A percentile compares a stretch with the other conserved stretches of the same genome.
phyloP scores from a whole-genome alignment of 108 stramenopile genomes.

The Nannochloropsis gaditana region DNA sequence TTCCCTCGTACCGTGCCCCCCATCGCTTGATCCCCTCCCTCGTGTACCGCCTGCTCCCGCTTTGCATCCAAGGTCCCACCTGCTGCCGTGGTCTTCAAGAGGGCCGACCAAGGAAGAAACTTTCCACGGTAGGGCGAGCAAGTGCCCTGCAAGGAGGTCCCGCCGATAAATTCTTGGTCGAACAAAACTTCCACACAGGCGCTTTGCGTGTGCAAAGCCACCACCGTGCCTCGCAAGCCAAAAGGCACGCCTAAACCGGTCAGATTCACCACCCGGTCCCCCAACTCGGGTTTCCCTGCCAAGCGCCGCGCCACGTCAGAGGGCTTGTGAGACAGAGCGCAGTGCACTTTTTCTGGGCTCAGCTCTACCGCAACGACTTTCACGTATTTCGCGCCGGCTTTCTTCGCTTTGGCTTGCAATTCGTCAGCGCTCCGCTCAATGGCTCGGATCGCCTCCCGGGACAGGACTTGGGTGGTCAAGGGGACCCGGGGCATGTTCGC shows the following conservation, averaged over 20 bases:
- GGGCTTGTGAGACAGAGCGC: conserved; percentile 6
- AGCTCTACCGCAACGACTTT: background rate
- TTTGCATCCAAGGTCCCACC: background rate
- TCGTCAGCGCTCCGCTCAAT: conserved; percentile 87
- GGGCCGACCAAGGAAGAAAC: background rate
- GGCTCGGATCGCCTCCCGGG: conserved; percentile 74
- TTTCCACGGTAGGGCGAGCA: conserved; percentile 78
- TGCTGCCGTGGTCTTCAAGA: background rate
- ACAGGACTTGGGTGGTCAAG: conserved; percentile 77
- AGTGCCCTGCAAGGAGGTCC: conserved; percentile 76
- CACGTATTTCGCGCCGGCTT: conserved; percentile 43
- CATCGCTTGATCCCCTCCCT: background rate
- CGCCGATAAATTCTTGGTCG: conserved; percentile 97
- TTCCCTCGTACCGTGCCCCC: background rate
- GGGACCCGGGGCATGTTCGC: conserved; percentile 79
- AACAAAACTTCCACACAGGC: conserved; percentile 96
- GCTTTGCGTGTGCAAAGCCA: conserved; percentile 75
- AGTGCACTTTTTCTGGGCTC: conserved; percentile 7
- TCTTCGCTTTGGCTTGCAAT: conserved; percentile 63
- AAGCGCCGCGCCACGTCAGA: conserved; percentile 6
- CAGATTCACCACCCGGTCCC: conserved; percentile 86
- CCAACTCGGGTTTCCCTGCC: conserved; percentile 65
- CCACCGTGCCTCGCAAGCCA: conserved; percentile 89
- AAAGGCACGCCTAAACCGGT: conserved; percentile 84
- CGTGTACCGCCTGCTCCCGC: background rate